phyloP scores from a whole-genome alignment of 1,284 basidiomycete species.

The Wallemia hederae region DNA sequence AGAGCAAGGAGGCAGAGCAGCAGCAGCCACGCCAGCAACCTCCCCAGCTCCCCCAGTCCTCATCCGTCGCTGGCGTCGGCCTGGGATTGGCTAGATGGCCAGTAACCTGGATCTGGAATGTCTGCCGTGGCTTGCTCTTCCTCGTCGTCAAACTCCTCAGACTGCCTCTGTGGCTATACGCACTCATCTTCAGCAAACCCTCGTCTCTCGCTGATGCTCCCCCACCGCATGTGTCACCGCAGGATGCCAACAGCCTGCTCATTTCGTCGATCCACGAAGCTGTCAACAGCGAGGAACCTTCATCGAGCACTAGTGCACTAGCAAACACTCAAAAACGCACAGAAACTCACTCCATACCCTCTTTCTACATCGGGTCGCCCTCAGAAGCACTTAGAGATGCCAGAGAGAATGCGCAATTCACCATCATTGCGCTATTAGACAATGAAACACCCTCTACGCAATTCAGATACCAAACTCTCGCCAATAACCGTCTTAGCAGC shows the following conservation, averaged over 20 bases:
- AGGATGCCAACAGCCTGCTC: background rate
- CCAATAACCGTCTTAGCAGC: background rate
- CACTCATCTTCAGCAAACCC: background rate
- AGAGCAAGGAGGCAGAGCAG: background rate
- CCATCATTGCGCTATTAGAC: background rate
- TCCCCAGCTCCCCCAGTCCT: background rate
- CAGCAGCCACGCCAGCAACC: background rate
- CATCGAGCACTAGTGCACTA: background rate
- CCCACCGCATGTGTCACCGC: background rate
- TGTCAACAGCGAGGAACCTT: background rate
- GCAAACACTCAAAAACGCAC: background rate
- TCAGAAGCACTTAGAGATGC: background rate
- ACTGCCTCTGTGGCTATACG: background rate
- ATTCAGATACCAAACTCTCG: background rate
- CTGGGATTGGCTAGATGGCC: background rate
- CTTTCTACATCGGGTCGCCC: background rate
- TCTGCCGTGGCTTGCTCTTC: background rate
- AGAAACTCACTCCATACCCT: background rate
- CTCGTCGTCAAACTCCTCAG: background rate
- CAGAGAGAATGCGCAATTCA: background rate
- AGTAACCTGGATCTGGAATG: background rate
- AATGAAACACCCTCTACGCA: background rate
- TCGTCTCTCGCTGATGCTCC: background rate
- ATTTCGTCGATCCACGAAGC: background rate
- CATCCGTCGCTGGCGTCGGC: background rate